A percentile compares a stretch with the other conserved stretches of the same genome.
phyloP scores from a whole-genome alignment of 371 early-diverging fungal genomes.

The Mucor racemosus region DNA sequence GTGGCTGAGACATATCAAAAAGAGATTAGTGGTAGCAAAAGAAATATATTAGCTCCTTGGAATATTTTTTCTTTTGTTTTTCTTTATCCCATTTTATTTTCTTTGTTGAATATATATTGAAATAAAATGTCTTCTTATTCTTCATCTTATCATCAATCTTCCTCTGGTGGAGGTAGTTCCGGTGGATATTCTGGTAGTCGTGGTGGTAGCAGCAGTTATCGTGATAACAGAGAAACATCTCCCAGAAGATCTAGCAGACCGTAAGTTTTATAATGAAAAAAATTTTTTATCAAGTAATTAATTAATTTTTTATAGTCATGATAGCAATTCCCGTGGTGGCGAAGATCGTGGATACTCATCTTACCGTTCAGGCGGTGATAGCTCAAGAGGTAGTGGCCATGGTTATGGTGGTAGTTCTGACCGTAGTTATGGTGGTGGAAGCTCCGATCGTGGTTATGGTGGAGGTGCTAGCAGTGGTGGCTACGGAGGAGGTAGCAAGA shows the following conservation, averaged over 20 bases:
- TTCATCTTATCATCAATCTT: constrained; percentile 33
- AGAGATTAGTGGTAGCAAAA: not conserved
- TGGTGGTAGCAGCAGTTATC: constrained; percentile 29
- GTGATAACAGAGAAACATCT: constrained; percentile 44
- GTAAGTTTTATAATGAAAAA: constrained; percentile 21
- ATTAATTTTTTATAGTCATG: constrained; percentile 40
- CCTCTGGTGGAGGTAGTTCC: constrained; percentile 19
- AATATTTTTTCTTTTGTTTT: not conserved
- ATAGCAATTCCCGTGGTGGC: constrained; percentile 40
- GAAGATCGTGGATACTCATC: constrained; percentile 55
- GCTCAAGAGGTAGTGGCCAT: constrained; percentile 22
- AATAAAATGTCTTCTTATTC: constrained; percentile 37
- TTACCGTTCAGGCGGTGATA: constrained; percentile 37
- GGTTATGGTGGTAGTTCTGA: constrained; percentile 21
- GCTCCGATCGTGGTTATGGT: constrained; percentile 8
- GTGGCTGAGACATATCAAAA: constrained; percentile 2
- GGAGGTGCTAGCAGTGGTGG: constrained; percentile 32
- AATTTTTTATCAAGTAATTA: not conserved
- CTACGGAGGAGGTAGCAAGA: constrained; percentile 21
- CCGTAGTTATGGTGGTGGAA: constrained; percentile 29
- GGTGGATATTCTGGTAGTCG: constrained; percentile 15
- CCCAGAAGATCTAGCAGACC: constrained; percentile 48
- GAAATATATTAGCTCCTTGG: not conserved
- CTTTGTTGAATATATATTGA: not conserved
- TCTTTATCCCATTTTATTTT: constrained; percentile 10